Percentiles rank a stretch among this genome's conserved stretches.
Conservation (phyloP, 768 basidiomycete genomes). For the Rubroboletus pulcherrimus region DNA sequence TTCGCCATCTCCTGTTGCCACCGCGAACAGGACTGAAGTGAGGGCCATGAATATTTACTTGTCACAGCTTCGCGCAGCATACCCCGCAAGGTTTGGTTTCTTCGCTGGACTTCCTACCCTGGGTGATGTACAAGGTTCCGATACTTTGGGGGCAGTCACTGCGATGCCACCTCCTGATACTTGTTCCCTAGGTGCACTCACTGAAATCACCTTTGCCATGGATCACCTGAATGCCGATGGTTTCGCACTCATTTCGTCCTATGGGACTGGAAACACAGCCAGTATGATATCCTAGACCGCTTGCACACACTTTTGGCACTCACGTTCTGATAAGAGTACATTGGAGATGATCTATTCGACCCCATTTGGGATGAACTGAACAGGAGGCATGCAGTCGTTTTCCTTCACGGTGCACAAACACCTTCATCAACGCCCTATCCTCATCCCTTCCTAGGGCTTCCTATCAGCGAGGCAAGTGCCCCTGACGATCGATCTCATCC, state of each 20-base stretch:
- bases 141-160: not conserved
- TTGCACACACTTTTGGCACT: not conserved
- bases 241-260: slow-evolving; percentile 63
- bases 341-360: slow-evolving; percentile 62
- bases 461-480: slow-evolving; percentile 56
- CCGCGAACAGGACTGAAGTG: slow-evolving; percentile 39
- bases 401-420: slow-evolving; percentile 69
- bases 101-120: slow-evolving; percentile 63
- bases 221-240: slow-evolving; percentile 63
- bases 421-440: slow-evolving; percentile 63
- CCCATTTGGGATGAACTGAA: slow-evolving; percentile 70
- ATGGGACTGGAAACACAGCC: slow-evolving; percentile 51
- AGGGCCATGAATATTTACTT: slow-evolving; percentile 48
- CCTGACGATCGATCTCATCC: slow-evolving; percentile 4
- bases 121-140: slow-evolving; percentile 56
- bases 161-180: slow-evolving; percentile 4
- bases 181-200: slow-evolving; percentile 44
- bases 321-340: slow-evolving; percentile 48
- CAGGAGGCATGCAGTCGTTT: slow-evolving; percentile 55
- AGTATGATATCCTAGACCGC: slow-evolving; percentile 37
- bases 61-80: slow-evolving; percentile 42
- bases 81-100: slow-evolving; percentile 64
- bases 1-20: slow-evolving; percentile 57
- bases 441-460: slow-evolving; percentile 60
- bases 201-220: slow-evolving; percentile 57